Conservation (phyloP, 495 filamentous ascomycete species). For the Talaromyces liani region DNA sequence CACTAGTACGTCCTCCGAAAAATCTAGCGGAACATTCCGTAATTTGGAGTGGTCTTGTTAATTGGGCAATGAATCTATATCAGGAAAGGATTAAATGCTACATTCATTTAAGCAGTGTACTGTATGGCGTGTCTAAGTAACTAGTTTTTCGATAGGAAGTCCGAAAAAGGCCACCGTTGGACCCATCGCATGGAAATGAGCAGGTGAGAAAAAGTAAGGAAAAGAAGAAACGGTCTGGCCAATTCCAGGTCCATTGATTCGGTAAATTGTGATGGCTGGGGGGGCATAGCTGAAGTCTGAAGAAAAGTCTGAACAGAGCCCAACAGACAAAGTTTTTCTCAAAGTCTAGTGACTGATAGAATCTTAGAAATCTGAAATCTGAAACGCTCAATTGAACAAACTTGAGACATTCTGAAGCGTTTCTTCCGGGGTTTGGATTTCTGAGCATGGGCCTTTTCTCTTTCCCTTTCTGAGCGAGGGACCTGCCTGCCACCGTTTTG, state of each 20-base stretch:
- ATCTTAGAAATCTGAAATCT: background rate
- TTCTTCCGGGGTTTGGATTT: background rate
- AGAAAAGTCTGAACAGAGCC: background rate
- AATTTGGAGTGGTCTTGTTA: background rate
- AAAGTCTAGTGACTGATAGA: background rate
- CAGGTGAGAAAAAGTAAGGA: background rate
- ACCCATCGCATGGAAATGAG: background rate
- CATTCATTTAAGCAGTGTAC: background rate
- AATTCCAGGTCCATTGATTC: background rate
- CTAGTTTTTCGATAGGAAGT: background rate
- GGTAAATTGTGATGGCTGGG: background rate
- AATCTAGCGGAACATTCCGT: background rate
- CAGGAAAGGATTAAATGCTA: background rate
- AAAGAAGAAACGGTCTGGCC: background rate
- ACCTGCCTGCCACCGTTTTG: background rate
- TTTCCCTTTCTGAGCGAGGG: background rate
- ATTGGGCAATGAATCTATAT: background rate
- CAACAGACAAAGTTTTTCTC: background rate
- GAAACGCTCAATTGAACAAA: conserved; percentile 3
- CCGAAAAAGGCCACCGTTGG: background rate
- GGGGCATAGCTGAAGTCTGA: background rate
- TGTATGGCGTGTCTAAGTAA: background rate
- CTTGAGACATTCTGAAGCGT: conserved; percentile 4
- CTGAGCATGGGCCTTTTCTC: background rate
- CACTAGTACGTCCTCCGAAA: background rate